Evolutionary conservation across 805 yeast genomes (phyloP).

Genomic region (Candida pini): DNA sequence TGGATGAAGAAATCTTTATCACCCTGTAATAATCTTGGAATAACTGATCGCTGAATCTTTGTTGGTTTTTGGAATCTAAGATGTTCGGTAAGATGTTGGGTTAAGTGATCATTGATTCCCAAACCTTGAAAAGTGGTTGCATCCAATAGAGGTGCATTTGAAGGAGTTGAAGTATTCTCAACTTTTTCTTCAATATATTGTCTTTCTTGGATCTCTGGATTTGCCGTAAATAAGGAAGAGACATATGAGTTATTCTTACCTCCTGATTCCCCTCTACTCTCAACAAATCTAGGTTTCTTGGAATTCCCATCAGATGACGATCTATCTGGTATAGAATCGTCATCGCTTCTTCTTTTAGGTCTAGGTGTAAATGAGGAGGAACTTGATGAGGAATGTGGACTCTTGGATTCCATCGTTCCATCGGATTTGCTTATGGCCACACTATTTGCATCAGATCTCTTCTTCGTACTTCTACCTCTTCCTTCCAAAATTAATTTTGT

Average conservation of each 20-base stretch:
- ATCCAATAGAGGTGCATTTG: slow-evolving; percentile 83
- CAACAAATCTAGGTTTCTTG: slow-evolving; percentile 33
- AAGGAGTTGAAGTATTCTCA: slow-evolving; percentile 39
- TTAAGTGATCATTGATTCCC: slow-evolving; percentile 54
- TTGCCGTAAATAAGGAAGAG: slow-evolving; percentile 78
- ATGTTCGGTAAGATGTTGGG: slow-evolving; percentile 48
- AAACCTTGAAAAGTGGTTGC: slow-evolving; percentile 65
- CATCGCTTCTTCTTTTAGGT: slow-evolving; percentile 2
- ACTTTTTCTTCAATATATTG: slow-evolving; percentile 30
- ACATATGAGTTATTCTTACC: slow-evolving; percentile 63
- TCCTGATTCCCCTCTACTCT: slow-evolving; percentile 46
- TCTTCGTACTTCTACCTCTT: slow-evolving; percentile 26
- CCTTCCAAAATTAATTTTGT: slow-evolving; percentile 47
- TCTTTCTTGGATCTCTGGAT: slow-evolving; percentile 44
- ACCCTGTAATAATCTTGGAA: slow-evolving; percentile 52
- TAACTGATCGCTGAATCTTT: slow-evolving; percentile 73
- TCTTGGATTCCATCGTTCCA: slow-evolving; percentile 1
- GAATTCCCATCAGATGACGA: slow-evolving; percentile 8
- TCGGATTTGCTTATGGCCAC: too few species aligned
- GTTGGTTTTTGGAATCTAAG: slow-evolving; percentile 69
- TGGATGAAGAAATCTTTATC: slow-evolving; percentile 75
- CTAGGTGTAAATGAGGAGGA: not conserved
- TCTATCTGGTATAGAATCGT: too few species aligned
- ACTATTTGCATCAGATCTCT: slow-evolving; percentile 13
- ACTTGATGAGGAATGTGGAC: slow-evolving; percentile 1